Conservation (phyloP, 2,329 filamentous ascomycete genomes). For the Cladosporium sphaerospermum region DNA sequence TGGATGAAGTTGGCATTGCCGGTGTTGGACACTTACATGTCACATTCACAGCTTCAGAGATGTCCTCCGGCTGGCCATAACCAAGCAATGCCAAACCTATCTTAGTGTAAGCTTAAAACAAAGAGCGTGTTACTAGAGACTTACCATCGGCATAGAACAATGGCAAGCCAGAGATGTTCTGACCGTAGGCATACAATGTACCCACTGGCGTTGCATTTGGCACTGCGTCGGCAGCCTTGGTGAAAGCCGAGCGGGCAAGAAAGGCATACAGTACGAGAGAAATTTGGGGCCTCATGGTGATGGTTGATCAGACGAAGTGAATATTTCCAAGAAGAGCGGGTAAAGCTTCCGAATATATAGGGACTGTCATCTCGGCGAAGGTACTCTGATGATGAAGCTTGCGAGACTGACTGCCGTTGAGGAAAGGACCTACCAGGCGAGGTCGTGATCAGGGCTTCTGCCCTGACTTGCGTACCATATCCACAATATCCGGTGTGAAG, state of each 20-base stretch:
- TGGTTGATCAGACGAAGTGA: background rate
- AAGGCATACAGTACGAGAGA: background rate
- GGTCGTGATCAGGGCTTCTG: too few species aligned
- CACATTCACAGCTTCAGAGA: background rate
- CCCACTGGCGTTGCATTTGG: background rate
- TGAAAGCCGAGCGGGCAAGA: background rate
- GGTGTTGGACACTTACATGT: background rate
- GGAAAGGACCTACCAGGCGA: too few species aligned
- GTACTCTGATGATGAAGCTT: too few species aligned
- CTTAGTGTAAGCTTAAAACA: background rate
- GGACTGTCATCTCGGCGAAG: too few species aligned
- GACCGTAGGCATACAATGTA: conserved; percentile 16
- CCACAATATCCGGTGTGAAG: too few species aligned
- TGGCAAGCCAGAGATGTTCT: conserved; percentile 16
- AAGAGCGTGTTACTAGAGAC: background rate
- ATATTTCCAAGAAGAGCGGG: background rate
- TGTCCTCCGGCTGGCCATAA: conserved; percentile 10
- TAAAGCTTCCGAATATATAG: too few species aligned
- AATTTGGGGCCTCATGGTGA: background rate
- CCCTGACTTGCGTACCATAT: too few species aligned
- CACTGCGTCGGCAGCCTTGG: background rate
- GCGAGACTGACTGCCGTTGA: too few species aligned
- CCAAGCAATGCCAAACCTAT: conserved; percentile 7
- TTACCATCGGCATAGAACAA: conserved; percentile 17
- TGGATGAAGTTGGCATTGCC: too few species aligned